These are phyloP conservation scores for Penicillium paradoxum DNA, from an alignment of 495 filamentous ascomycete genomes.

Conservation along the genomic window DNA sequence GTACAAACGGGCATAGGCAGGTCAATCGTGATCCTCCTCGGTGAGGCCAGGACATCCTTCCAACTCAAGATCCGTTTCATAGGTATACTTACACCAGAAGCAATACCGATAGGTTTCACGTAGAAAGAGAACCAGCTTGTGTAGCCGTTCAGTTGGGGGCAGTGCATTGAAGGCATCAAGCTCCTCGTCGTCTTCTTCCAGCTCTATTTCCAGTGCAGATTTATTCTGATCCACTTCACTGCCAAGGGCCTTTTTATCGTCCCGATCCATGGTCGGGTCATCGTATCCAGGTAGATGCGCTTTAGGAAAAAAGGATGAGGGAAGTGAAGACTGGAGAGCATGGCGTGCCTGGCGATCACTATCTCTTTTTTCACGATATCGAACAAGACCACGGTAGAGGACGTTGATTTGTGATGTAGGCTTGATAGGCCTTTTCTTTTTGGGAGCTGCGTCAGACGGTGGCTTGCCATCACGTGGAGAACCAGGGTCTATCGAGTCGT, in stretches of 20 bases:
- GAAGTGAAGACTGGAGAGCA: slow-evolving; percentile 62
- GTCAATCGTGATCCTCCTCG: slow-evolving; percentile 87
- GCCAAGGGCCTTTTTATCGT: slow-evolving; percentile 54
- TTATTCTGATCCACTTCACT: slow-evolving; percentile 32
- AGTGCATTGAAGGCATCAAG: slow-evolving; percentile 78
- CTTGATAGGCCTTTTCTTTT: slow-evolving; percentile 34
- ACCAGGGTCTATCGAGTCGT: background rate
- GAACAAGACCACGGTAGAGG: slow-evolving; percentile 71
- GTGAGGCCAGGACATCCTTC: slow-evolving; percentile 85
- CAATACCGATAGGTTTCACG: slow-evolving; percentile 74
- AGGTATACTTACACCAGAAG: slow-evolving; percentile 92
- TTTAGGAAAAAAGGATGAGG: slow-evolving; percentile 40
- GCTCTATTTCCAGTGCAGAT: slow-evolving; percentile 55
- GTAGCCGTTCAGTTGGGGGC: slow-evolving; percentile 57
- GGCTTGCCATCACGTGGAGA: background rate
- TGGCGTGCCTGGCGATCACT: slow-evolving; percentile 61
- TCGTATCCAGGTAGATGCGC: slow-evolving; percentile 48
- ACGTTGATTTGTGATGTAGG: slow-evolving; percentile 63
- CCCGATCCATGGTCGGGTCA: slow-evolving; percentile 49
- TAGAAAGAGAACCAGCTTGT: slow-evolving; percentile 60
- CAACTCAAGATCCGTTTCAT: slow-evolving; percentile 58
- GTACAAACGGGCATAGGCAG: background rate
- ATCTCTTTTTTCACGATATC: slow-evolving; percentile 64
- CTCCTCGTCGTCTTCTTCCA: slow-evolving; percentile 80
- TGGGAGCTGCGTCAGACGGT: slow-evolving; percentile 3